These are phyloP conservation scores for Salix dunnii DNA, from an alignment of 345 rosid species.

Conservation along the genomic window DNA sequence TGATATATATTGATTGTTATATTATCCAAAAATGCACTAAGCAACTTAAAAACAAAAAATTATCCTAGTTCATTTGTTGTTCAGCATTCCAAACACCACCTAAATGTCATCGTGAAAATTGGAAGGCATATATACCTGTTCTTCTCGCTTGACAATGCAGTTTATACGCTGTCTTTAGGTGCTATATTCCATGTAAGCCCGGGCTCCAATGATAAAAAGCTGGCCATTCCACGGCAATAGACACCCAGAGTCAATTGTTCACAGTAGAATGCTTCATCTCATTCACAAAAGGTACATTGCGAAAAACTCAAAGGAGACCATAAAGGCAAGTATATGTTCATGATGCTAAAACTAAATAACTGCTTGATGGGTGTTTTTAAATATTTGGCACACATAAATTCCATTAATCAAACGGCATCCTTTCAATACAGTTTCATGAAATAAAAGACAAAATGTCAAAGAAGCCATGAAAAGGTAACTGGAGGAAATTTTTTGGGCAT, in stretches of 20 bases:
- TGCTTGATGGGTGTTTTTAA: background rate
- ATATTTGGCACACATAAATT: conserved; percentile 17
- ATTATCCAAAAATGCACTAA: no score
- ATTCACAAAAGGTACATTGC: background rate
- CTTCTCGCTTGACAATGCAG: no score
- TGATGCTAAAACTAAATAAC: background rate
- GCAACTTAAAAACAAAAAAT: no score
- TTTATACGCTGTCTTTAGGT: no score
- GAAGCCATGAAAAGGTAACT: conserved; percentile 30
- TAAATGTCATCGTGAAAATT: no score
- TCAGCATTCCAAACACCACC: no score
- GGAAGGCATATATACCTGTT: no score
- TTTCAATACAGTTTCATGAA: conserved; percentile 28
- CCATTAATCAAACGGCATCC: conserved; percentile 24
- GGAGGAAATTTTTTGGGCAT: conserved; percentile 37
- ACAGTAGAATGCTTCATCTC: background rate
- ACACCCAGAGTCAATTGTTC: background rate
- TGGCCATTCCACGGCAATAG: background rate
- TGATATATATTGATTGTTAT: no score
- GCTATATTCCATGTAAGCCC: background rate
- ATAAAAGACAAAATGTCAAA: conserved; percentile 33
- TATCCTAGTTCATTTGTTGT: no score
- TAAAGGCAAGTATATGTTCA: background rate
- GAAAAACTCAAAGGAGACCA: background rate
- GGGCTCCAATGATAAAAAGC: background rate